Evolutionary conservation across 495 filamentous ascomycete species (phyloP).

Genomic region (Zalerion maritima): DNA sequence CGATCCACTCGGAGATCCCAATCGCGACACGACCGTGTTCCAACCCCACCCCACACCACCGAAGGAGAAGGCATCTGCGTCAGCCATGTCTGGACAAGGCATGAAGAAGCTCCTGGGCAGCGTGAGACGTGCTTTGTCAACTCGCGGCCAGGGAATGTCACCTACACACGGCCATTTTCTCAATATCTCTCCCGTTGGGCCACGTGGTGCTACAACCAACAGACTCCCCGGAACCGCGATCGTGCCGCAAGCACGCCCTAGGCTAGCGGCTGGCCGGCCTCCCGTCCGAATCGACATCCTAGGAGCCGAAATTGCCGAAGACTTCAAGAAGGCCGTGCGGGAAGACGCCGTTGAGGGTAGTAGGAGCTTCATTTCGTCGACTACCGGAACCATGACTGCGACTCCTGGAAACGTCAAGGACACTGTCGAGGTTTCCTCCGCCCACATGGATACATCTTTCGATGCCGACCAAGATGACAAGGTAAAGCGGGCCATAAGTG

Average conservation of each 20-base stretch:
- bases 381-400: no score
- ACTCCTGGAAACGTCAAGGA: no score
- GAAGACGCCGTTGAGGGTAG: slow-evolving; percentile 37
- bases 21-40: slow-evolving; percentile 34
- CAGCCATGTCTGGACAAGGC: slow-evolving; percentile 43
- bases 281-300: slow-evolving; percentile 58
- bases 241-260: slow-evolving; percentile 35
- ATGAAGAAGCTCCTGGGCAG: slow-evolving; percentile 79
- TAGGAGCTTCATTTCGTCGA: no score
- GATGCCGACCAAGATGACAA: slow-evolving; percentile 7
- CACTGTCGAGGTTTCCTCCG: slow-evolving; percentile 26
- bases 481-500: slow-evolving; percentile 21
- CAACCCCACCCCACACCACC: slow-evolving; percentile 19
- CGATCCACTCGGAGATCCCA: slow-evolving; percentile 31
- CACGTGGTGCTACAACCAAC: slow-evolving; percentile 34
- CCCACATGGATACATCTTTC: slow-evolving; percentile 21
- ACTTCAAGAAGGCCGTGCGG: slow-evolving; percentile 52
- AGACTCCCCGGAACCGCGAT: slow-evolving; percentile 38
- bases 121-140: slow-evolving; percentile 76
- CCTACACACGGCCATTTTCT: slow-evolving; percentile 31
- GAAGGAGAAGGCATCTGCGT: slow-evolving; percentile 28
- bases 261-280: slow-evolving; percentile 23
- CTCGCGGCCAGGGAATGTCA: slow-evolving; percentile 35
- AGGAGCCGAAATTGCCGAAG: slow-evolving; percentile 59
- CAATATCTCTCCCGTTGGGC: slow-evolving; percentile 35